phyloP scores from a whole-genome alignment of 164 flowering plant species.

The Tetracentron sinense region DNA sequence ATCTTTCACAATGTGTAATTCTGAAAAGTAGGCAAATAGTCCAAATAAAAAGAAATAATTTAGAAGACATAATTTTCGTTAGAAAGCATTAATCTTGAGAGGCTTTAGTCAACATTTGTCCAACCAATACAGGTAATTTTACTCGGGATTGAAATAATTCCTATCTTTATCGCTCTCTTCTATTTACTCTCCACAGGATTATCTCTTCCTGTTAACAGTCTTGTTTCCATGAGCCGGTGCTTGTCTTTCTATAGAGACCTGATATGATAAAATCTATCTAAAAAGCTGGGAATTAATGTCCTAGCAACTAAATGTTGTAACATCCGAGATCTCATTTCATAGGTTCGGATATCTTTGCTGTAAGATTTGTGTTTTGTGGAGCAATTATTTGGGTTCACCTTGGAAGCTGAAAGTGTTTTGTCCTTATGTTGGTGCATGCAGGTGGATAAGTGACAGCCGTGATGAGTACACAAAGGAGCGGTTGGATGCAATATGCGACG shows the following conservation, averaged over 20 bases:
- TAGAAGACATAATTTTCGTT: no score
- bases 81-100: background rate
- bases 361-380: background rate
- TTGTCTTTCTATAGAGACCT: no score
- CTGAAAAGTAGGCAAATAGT: no score
- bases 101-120: background rate
- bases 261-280: no score
- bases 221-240: no score
- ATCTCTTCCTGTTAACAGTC: no score
- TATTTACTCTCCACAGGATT: no score
- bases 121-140: background rate
- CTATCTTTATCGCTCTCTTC: no score
- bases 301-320: background rate
- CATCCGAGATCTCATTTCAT: background rate
- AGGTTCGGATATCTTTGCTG: background rate
- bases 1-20: no score
- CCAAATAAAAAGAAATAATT: no score
- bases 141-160: background rate
- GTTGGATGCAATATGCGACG: conserved; percentile 71
- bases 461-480: conserved; percentile 81
- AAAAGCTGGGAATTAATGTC: no score
- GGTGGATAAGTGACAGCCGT: conserved; percentile 97
- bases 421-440: conserved; percentile 24
- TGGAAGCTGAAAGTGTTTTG: background rate
- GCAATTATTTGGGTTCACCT: background rate